These are phyloP conservation scores for Dispira simplex DNA, from an alignment of 192 early-diverging fungal genomes.

Conservation along the genomic window DNA sequence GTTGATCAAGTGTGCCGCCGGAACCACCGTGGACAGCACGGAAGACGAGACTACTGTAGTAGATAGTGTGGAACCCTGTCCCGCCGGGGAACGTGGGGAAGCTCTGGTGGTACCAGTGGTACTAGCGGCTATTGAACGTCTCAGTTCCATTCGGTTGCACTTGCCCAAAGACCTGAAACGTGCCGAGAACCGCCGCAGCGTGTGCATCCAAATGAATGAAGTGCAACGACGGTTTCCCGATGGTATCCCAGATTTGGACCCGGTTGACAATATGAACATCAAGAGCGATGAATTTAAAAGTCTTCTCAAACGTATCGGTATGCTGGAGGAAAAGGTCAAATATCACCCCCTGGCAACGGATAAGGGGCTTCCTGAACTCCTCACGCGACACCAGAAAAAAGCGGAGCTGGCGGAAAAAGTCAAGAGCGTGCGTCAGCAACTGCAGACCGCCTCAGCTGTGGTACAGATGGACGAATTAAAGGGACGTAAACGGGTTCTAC, in stretches of 20 bases:
- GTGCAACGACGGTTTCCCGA: constrained; percentile 54
- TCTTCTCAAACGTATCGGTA: constrained; percentile 50
- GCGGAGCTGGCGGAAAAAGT: constrained; percentile 39
- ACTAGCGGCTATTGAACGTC: constrained; percentile 50
- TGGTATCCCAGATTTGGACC: constrained; percentile 75
- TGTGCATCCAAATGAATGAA: constrained; percentile 48
- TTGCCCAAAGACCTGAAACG: constrained; percentile 55
- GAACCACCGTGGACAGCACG: constrained; percentile 17
- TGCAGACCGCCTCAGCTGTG: constrained; percentile 61
- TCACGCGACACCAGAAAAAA: constrained; percentile 49
- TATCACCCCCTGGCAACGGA: constrained; percentile 39
- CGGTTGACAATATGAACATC: constrained; percentile 78
- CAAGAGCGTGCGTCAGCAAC: constrained; percentile 49
- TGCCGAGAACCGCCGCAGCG: constrained; percentile 32
- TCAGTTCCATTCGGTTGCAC: constrained; percentile 59
- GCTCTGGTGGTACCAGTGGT: constrained; percentile 63
- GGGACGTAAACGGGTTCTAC: constrained; percentile 74
- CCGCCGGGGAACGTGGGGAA: constrained; percentile 23
- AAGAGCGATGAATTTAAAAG: constrained; percentile 60
- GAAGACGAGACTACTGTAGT: constrained; percentile 13
- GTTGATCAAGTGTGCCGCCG: constrained; percentile 50
- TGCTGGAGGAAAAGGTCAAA: constrained; percentile 52
- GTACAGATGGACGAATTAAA: constrained; percentile 89
- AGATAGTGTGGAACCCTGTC: constrained; percentile 19
- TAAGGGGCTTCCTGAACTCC: constrained; percentile 36